Conservation (phyloP, 106 monocot species). For the Allium cepa region DNA sequence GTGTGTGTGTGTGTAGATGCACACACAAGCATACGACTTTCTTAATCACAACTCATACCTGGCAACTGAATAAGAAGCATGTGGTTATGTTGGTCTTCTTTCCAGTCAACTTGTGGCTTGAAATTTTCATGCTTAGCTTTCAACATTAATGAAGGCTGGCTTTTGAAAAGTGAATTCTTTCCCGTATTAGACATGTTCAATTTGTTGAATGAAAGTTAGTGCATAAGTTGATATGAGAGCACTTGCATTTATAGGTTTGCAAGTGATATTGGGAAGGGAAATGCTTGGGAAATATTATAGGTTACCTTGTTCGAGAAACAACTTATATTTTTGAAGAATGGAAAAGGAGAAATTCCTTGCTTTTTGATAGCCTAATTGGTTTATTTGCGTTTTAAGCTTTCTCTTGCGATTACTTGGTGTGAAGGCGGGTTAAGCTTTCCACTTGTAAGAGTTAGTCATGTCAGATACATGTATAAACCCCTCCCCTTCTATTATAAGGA, state of each 20-base stretch:
- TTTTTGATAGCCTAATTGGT: neutral
- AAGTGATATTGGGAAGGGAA: neutral
- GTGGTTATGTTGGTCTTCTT: slow-evolving; percentile 2
- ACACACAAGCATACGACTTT: too few species aligned
- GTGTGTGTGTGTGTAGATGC: too few species aligned
- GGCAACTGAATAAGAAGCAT: slow-evolving; percentile 8
- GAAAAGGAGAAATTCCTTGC: slow-evolving; percentile 5
- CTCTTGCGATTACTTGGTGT: slow-evolving; percentile 3
- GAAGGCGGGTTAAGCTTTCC: neutral
- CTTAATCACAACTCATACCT: slow-evolving; percentile 1
- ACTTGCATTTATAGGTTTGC: slow-evolving; percentile 1
- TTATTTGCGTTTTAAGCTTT: neutral
- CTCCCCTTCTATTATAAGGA: too few species aligned
- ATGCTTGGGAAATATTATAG: neutral
- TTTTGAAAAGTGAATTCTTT: neutral
- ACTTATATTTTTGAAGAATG: neutral
- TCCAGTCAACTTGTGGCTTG: slow-evolving; percentile 8
- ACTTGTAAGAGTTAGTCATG: too few species aligned
- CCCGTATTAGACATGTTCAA: slow-evolving; percentile 1
- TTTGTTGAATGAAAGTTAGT: neutral
- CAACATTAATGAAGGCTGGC: neutral
- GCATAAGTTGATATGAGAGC: neutral
- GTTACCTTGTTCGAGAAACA: neutral
- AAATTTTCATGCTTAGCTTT: slow-evolving; percentile 4
- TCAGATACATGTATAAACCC: too few species aligned